Conservation (phyloP, 371 early-diverging fungal species). For the Zancudomyces culisetae region DNA sequence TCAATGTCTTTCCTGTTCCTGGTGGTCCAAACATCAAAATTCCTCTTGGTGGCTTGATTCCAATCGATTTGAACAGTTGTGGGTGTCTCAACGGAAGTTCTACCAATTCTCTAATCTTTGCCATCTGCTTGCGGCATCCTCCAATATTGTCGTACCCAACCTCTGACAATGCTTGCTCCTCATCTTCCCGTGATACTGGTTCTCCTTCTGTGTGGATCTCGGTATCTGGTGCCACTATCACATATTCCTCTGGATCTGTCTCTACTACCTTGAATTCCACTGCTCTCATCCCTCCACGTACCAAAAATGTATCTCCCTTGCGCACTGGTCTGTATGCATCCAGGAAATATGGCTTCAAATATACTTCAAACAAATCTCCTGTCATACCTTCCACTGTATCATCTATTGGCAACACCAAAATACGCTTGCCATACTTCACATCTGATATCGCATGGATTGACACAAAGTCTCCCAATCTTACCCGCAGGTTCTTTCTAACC, state of each 20-base stretch:
- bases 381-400: slow-evolving; percentile 96
- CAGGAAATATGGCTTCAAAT: slow-evolving; percentile 93
- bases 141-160: slow-evolving; percentile 81
- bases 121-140: slow-evolving; percentile 93
- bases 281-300: slow-evolving; percentile 92
- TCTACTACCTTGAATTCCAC: slow-evolving; percentile 99
- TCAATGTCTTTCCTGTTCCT: slow-evolving; percentile 96
- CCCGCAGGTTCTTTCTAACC: slow-evolving; percentile 91
- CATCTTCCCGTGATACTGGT: slow-evolving; percentile 95
- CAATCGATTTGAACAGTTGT: slow-evolving; percentile 70
- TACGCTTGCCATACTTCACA: slow-evolving; percentile 88
- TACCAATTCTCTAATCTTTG: slow-evolving; percentile 87
- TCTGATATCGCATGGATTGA: slow-evolving; percentile 82
- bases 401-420: slow-evolving; percentile 95
- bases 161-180: slow-evolving; percentile 72
- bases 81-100: slow-evolving; percentile 83
- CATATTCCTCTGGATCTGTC: slow-evolving; percentile 85
- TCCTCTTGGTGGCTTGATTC: slow-evolving; percentile 99
- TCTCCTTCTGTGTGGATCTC: slow-evolving; percentile 97
- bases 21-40: slow-evolving; percentile 98
- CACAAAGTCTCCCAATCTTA: slow-evolving; percentile 95
- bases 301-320: slow-evolving; percentile 87
- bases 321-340: slow-evolving; percentile 91
- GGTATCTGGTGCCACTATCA: slow-evolving; percentile 94
- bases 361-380: slow-evolving; percentile 94